Evolutionary conservation across 176 grass and related monocot species (phyloP), one percentile per base, ranked within the genome.

Genomic region (Alloteropsis semialata): DNA sequence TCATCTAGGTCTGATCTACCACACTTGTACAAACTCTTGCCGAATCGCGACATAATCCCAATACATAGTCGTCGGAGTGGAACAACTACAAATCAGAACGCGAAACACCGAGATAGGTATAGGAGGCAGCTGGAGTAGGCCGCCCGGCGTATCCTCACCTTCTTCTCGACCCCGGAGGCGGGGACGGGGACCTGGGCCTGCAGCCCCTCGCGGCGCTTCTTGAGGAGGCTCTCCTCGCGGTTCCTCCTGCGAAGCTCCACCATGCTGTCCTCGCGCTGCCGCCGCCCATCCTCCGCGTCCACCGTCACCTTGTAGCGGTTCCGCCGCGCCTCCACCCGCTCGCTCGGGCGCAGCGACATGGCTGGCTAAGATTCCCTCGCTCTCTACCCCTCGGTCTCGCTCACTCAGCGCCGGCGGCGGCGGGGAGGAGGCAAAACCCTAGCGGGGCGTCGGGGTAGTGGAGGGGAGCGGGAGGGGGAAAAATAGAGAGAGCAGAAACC

Each of bases 251-350:
- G 96, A 79, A 98, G 91, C 87, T 98, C 96, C 21, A 98, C 96
- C 96, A 98, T 90, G 82, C 95, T 98, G 81, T 98, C 96, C 82
- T 95, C 96, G 75, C 96, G 85, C 82, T 92, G 81, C 75, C 96
- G 92, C 46, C 92, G 85, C 37, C 96, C 92, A 79, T 98, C 96
- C 72, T 98, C 92, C 46, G 96, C 96, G 43, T 95, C 96, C 48
- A 95, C 96, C 43, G 92, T 89, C 79, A 92, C 92, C 88, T 98
- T 98, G 80, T 95, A 98, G 75, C 90, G 84, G 85, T 86, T 98
- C 82, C 92, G 92, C 76, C 92, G 87, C 64, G 88, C 79, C 82
- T 95, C 92, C 51, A 51, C 89, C 85, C 92, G 86, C 63, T 93
- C 92, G 79, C 68, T 98, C 84, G 92, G 91, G 25, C 92, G 88